A percentile compares a stretch with the other conserved stretches of the same genome.
These are phyloP conservation scores for Talaromyces sp. DNA, from an alignment of 2,329 filamentous ascomycete genomes.

Conservation along the genomic window DNA sequence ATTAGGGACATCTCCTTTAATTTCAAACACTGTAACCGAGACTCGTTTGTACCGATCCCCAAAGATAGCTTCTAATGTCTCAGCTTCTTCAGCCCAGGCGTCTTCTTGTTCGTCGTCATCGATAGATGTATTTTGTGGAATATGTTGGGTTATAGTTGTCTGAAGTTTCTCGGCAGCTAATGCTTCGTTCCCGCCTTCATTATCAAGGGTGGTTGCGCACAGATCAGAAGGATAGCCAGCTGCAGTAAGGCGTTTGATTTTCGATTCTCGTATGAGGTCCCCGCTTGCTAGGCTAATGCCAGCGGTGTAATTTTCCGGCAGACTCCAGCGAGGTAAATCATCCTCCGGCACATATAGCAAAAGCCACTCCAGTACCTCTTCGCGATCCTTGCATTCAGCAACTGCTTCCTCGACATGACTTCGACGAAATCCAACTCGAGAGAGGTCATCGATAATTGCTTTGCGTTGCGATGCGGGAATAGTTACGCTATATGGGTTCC, in stretches of 20 bases:
- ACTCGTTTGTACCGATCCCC: constrained; percentile 66
- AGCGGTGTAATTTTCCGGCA: constrained; percentile 87
- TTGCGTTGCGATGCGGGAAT: constrained; percentile 59
- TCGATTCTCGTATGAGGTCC: constrained; percentile 75
- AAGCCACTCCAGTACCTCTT: constrained; percentile 93
- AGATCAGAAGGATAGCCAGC: constrained; percentile 84
- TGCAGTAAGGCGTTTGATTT: constrained; percentile 75
- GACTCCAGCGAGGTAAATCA: constrained; percentile 85
- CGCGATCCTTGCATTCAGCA: constrained; percentile 80
- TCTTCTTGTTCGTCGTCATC: constrained; percentile 38
- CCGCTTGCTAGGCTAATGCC: constrained; percentile 82
- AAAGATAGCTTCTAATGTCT: constrained; percentile 80
- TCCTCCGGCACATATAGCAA: constrained; percentile 96
- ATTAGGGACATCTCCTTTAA: constrained; percentile 58
- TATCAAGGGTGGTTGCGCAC: constrained; percentile 73
- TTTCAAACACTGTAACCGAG: constrained; percentile 64
- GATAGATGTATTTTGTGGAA: constrained; percentile 18
- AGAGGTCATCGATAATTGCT: constrained; percentile 68
- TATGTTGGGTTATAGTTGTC: constrained; percentile 58
- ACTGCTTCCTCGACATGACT: constrained; percentile 88
- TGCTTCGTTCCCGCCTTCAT: constrained; percentile 67
- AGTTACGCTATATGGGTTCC: constrained; percentile 76
- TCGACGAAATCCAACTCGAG: constrained; percentile 76
- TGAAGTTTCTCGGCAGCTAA: constrained; percentile 79
- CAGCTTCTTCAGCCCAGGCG: constrained; percentile 83